Base-by-base conservation (phyloP, 495 filamentous ascomycete genomes). In the Hyaloscypha bicolor region DNA sequence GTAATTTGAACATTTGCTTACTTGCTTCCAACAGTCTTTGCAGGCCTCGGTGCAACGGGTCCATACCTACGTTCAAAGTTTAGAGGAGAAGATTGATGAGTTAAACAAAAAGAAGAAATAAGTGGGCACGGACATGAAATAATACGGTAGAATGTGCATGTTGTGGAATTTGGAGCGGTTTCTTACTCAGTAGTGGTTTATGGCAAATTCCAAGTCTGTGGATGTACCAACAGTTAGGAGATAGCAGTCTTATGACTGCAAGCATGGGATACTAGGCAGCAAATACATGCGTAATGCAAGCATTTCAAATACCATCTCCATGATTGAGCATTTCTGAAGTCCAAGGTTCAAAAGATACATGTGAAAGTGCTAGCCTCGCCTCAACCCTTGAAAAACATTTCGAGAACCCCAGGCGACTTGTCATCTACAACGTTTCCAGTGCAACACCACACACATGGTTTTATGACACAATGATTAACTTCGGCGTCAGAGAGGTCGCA, bases 21-120 rank as follows among this genome's bases (percentile, higher is more conserved):
- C 37, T 56, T 33, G 42, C 19, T n/a, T 19, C 51, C 21, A 60
- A 62, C 72, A 99, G 95, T 87, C 91, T 69, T 83, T 99, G 63
- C 95, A 97, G 85, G 82, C 86, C 55, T 91, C 94, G 61, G 93
- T 96, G 48, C 88, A 93, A 71, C 87, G 91, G 75, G 85, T 97
- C 74, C 92, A 94, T 78, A 83, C 83, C 35, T 96, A 97, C 73
- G 87, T 97, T 58, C 83, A 83, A 61, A 86, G 86, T 45, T 80
- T 99, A 53, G 95, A 99, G 80, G 84, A 92, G 65, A 93, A 91
- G 79, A 82, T 97, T 69, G 89, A 91, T 69, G 79, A 85, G 67
- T 73, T 90, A 72, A 81, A 91, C 69, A 87, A 83, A 73, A 90
- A 88, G 79, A 89, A 88, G 63, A 68, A 69, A 64, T 71, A 48